phyloP scores from a whole-genome alignment of 768 basidiomycete genomes.

The Termitomyces sp. region DNA sequence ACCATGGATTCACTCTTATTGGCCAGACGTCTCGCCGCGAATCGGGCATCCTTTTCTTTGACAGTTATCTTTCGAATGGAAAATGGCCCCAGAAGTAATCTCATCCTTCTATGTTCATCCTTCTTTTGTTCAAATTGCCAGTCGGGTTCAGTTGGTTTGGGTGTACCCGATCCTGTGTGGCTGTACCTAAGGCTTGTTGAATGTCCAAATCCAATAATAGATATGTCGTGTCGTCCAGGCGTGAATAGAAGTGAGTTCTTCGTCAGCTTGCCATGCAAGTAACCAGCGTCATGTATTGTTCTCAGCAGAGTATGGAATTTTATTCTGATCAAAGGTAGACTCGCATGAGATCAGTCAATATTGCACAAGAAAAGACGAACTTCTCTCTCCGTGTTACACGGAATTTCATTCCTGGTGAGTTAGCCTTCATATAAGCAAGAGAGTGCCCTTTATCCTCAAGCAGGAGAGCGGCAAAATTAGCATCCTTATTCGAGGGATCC shows the following conservation, averaged over 20 bases:
- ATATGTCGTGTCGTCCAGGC: not conserved
- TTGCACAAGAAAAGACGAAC: not conserved
- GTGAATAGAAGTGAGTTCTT: not conserved
- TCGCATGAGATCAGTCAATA: not conserved
- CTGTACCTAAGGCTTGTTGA: not conserved
- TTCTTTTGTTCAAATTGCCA: not conserved
- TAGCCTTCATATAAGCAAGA: not conserved
- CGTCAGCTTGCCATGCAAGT: constrained; percentile 1
- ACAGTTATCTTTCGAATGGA: not conserved
- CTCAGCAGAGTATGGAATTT: not conserved
- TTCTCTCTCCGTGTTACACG: not conserved
- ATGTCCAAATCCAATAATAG: constrained; percentile 1
- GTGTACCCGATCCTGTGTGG: not conserved
- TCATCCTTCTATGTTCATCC: not conserved
- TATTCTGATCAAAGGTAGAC: not conserved
- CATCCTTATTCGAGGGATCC: not conserved
- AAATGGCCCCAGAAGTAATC: not conserved
- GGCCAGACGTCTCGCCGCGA: not conserved
- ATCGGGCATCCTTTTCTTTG: not conserved
- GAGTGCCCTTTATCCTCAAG: not conserved
- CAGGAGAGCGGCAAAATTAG: not conserved
- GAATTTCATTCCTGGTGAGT: not conserved
- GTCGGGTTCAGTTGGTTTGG: not conserved
- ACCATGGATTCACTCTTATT: not conserved
- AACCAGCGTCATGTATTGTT: not conserved